Conservation (phyloP, 108 stramenopile genomes). For the Pseudonitzschia pungens region DNA sequence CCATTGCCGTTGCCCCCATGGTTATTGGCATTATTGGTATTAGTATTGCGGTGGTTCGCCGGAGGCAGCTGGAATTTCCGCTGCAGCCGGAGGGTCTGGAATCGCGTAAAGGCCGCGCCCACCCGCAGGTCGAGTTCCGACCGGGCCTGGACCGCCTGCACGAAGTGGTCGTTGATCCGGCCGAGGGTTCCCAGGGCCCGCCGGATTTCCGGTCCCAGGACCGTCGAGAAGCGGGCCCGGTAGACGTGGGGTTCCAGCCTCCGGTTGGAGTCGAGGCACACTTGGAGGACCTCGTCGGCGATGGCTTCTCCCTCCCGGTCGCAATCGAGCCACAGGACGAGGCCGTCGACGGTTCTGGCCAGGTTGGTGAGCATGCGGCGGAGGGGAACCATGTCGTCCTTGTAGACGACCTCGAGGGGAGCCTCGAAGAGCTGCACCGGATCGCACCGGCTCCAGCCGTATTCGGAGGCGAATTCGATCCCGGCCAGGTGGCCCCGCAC, state of each 20-base stretch:
- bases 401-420: conserved; percentile 69
- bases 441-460: conserved; percentile 72
- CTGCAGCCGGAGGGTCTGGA: conserved; percentile 95
- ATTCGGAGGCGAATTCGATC: conserved; percentile 66
- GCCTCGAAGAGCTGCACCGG: conserved; percentile 78
- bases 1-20: no score
- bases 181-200: conserved; percentile 75
- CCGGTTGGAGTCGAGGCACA: conserved; percentile 68
- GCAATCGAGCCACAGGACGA: conserved; percentile 98
- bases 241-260: conserved; percentile 51
- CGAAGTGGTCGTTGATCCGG: conserved; percentile 71
- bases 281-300: conserved; percentile 88
- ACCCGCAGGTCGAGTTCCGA: conserved; percentile 93
- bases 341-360: conserved; percentile 52
- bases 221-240: conserved; percentile 93
- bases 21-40: no score
- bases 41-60: no score
- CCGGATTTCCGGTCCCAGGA: conserved; percentile 84
- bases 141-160: conserved; percentile 88
- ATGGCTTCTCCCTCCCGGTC: conserved; percentile 98
- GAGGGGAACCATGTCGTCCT: conserved; percentile 73
- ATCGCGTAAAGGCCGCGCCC: conserved; percentile 96
- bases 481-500: conserved; percentile 83
- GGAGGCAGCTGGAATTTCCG: conserved; percentile 81
- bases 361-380: conserved; percentile 60